Conservation (phyloP, 495 filamentous ascomycete genomes). For the Aspergillus bridgeri region DNA sequence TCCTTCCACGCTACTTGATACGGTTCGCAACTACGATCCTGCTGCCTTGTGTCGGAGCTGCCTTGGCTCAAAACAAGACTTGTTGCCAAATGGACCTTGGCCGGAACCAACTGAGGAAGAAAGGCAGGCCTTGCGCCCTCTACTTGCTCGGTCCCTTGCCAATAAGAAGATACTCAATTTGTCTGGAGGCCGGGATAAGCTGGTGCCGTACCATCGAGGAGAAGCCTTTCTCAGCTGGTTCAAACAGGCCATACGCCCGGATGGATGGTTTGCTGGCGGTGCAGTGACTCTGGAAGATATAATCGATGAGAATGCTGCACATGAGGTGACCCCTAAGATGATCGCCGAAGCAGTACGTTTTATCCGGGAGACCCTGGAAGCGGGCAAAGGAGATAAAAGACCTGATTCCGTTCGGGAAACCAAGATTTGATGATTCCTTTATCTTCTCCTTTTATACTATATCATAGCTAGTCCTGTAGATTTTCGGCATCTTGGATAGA, state of each 20-base stretch:
- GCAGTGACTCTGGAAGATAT: constrained; percentile 65
- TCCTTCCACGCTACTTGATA: constrained; percentile 60
- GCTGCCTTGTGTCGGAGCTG: constrained; percentile 62
- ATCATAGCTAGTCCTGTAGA: not conserved
- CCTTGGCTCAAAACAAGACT: constrained; percentile 29
- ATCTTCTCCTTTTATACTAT: no score
- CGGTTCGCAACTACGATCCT: constrained; percentile 63
- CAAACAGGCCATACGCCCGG: constrained; percentile 51
- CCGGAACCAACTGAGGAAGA: constrained; percentile 46
- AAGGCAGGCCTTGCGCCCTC: constrained; percentile 34
- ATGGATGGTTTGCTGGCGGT: constrained; percentile 57
- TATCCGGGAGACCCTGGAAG: constrained; percentile 48
- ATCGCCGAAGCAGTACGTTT: constrained; percentile 64
- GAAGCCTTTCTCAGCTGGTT: constrained; percentile 70
- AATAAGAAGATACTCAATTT: constrained; percentile 78
- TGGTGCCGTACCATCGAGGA: constrained; percentile 74
- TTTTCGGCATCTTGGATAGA: not conserved
- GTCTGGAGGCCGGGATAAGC: constrained; percentile 71
- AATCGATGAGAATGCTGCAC: constrained; percentile 67
- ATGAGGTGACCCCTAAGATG: constrained; percentile 74
- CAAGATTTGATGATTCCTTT: constrained; percentile 23
- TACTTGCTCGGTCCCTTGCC: constrained; percentile 48
- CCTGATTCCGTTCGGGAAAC: constrained; percentile 37
- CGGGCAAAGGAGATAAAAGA: constrained; percentile 16
- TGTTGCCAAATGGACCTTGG: constrained; percentile 34